Evolutionary conservation across 2,329 filamentous ascomycete genomes (phyloP), one percentile per base, ranked within the genome.

Genomic region (Alternaria gaisen): DNA sequence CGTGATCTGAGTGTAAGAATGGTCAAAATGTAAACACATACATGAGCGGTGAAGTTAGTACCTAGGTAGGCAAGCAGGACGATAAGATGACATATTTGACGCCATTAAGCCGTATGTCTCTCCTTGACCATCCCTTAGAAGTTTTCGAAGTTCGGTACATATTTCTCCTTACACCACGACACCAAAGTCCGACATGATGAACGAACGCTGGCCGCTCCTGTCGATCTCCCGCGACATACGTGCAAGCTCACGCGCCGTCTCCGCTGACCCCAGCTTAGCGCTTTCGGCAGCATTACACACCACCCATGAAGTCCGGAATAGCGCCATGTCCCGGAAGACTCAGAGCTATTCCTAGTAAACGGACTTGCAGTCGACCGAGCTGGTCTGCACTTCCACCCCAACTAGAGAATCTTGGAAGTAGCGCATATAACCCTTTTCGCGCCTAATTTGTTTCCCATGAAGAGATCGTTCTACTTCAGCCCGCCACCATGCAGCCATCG

Each of bases 201-300:
- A 28, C 22, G 36, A 46, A 53, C 24, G 30, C 30, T 44, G 36
- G 48, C 14, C 48, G 34, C 48, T 34, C 16, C 40, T 43, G 56
- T 53, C 43, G 56, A 53, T 53, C 48, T 58, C 48, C 56, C 56
- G 55, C 26, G 5, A 41, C 26, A 51, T 38, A 53, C 18, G 30
- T 47, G 34, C 47, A 34, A 53, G 24, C 41, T 36, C 14, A 20
- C 20, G 14, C 46, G 32, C 34, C 48, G 38, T 36, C 18, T 52
- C 56, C 30, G 28, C 41, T 52, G 26, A 30, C 46, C 20, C 32
- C 12, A 46, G 56, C 20, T 38, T 44, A 53, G 48, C 48, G 56
- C 41, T 30, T 53, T 52, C 41, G 56, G 43, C 20, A 26, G 24
- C 36, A 30, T 50, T 22, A 28, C 32, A 28, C 24, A 41, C 24